These are phyloP conservation scores for Sporisorium exsertum DNA, from an alignment of 1,284 basidiomycete genomes.

Conservation along the genomic window DNA sequence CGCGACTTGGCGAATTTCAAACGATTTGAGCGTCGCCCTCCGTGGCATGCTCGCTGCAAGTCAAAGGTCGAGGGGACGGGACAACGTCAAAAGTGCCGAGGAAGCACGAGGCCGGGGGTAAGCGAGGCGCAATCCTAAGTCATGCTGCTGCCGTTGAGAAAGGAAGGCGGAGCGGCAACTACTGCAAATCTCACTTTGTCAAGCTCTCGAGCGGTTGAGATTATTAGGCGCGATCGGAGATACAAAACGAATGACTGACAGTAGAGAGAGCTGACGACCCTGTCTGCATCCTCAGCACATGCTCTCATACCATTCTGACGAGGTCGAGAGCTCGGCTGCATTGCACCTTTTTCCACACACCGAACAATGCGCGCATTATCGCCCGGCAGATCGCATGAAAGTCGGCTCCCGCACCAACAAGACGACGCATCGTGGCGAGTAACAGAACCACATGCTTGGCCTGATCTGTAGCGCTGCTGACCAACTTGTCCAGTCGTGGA, in stretches of 20 bases:
- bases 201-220: too few relatives aligned
- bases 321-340: too few relatives aligned
- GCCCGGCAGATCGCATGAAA: too few relatives aligned
- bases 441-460: too few relatives aligned
- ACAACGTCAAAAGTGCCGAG: not conserved
- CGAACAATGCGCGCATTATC: too few relatives aligned
- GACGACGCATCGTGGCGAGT: too few relatives aligned
- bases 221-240: conserved; percentile 25
- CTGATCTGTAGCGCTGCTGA: too few relatives aligned
- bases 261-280: not conserved
- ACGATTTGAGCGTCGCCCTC: too few relatives aligned
- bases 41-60: not conserved
- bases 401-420: too few relatives aligned
- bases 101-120: not conserved
- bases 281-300: not conserved
- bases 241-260: conserved; percentile 1
- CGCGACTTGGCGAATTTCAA: not conserved
- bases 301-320: not conserved
- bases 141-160: not conserved
- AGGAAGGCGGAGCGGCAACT: not conserved
- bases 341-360: too few relatives aligned
- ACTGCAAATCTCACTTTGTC: not conserved
- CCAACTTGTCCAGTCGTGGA: too few relatives aligned
- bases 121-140: not conserved
- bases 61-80: not conserved